phyloP scores from a whole-genome alignment of 148 eudicot genomes.

The Rhododendron ferrugineum region DNA sequence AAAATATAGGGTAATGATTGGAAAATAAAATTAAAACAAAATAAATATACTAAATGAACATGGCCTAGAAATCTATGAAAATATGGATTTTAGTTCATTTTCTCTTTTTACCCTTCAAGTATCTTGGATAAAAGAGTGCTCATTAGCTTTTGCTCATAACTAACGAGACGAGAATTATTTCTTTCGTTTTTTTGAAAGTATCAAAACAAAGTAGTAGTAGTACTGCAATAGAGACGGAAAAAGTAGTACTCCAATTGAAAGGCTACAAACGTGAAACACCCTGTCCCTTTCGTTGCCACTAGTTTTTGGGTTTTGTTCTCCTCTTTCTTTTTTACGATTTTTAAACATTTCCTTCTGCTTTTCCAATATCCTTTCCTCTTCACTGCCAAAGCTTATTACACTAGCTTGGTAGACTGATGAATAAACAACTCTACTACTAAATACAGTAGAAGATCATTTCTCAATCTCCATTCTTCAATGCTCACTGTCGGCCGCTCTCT shows the following conservation, averaged over 20 bases:
- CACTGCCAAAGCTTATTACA: neutral
- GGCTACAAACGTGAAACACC: neutral
- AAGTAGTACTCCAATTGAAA: too few relatives aligned
- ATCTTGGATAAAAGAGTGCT: too few relatives aligned
- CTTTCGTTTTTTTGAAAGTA: too few relatives aligned
- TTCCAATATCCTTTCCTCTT: neutral
- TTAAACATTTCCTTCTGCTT: neutral
- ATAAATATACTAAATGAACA: too few relatives aligned
- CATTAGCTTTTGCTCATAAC: neutral
- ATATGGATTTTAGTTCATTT: too few relatives aligned
- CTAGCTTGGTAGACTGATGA: neutral
- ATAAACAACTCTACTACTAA: neutral
- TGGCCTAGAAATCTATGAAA: too few relatives aligned
- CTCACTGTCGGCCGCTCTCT: neutral
- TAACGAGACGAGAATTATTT: neutral
- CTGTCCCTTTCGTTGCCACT: conserved; percentile 28
- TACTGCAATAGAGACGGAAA: too few relatives aligned
- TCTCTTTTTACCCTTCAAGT: too few relatives aligned
- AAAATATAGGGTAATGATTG: too few relatives aligned
- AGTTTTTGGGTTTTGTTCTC: conserved; percentile 3
- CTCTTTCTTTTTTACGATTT: neutral
- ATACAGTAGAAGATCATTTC: neutral
- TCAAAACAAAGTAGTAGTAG: too few relatives aligned
- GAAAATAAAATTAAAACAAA: too few relatives aligned
- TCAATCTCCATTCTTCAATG: neutral